Base-by-base conservation (phyloP, 2,329 filamentous ascomycete genomes). In the Didymosphaeria variabile region DNA sequence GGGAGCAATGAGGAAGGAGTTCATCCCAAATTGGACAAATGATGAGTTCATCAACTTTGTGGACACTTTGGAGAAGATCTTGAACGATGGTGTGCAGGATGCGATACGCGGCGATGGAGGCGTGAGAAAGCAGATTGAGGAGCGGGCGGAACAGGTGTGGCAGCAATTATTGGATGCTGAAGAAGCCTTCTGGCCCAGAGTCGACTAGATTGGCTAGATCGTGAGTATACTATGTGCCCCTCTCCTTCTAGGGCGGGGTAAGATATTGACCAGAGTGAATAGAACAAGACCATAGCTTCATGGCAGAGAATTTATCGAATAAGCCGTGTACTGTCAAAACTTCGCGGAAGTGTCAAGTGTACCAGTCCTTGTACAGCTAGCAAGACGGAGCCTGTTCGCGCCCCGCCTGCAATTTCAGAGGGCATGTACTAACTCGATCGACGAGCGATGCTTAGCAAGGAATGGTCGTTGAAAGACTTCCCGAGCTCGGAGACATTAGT, bases 11-110 rank as follows among this genome's bases (percentile, higher is more conserved):
- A 81, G 88, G 59, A 81, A 81, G 53, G 84, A 86, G 70, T 90
- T 91, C 64, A 91, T 91, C 59, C 85, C 85, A 0, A 91, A 91
- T 69, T 91, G 89, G 90, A 88, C 86, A 47, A 87, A 85, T 63
- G 66, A 73, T 2, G 86, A 88, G 68, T 91, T 91, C 72, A 80
- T 80, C 40, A 77, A 67, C 54, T 90, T 90, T 78, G 88, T 90
- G 15, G 78, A 83, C 56, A 76, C 79, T 52, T 79, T 90, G 58
- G 85, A 82, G 29, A 76, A 72, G 23, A 80, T 90, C 8, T 79
- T 90, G 58, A 86, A 90, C 72, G 79, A 82, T 36, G 73, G 69
- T 17, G 72, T 76, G 0, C 55, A 64, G 32, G 38, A 66, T 19
- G 72, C 66, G 1, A 63, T 73, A 0, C 55, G 54, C 2, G 56